Percentiles rank a stretch among this genome's conserved stretches.
Evolutionary conservation across 768 basidiomycete genomes (phyloP).

Genomic region (Neoboletus subvelutipes): DNA sequence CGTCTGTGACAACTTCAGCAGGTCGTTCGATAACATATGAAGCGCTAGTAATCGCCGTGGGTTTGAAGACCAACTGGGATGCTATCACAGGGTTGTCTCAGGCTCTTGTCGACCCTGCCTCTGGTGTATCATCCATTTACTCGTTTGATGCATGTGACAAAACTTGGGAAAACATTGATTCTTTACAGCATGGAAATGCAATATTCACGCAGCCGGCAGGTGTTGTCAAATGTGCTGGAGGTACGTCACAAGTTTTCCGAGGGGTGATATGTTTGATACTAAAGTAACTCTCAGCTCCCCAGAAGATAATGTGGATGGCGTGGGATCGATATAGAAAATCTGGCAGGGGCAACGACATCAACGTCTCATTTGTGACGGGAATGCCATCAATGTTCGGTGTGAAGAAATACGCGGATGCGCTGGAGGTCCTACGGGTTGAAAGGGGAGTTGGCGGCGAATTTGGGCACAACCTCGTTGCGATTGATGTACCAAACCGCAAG

Average conservation of each 20-base stretch:
- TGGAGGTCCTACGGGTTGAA: constrained; percentile 71
- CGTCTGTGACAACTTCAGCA: constrained; percentile 67
- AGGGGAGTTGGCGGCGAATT: constrained; percentile 83
- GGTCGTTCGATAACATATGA: constrained; percentile 80
- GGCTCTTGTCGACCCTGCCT: constrained; percentile 73
- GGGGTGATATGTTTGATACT: constrained; percentile 1
- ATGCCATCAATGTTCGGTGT: constrained; percentile 97
- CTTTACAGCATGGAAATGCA: constrained; percentile 73
- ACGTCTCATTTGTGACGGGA: constrained; percentile 81
- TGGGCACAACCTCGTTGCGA: constrained; percentile 74
- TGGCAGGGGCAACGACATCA: constrained; percentile 53
- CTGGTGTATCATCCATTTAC: constrained; percentile 91
- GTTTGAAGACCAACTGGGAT: constrained; percentile 84
- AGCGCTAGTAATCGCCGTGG: constrained; percentile 83
- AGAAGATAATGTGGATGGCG: constrained; percentile 97
- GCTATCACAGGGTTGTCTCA: constrained; percentile 68
- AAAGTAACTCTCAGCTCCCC: constrained; percentile 54
- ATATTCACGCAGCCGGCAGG: constrained; percentile 96
- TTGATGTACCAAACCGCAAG: constrained; percentile 67
- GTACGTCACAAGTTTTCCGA: constrained; percentile 35
- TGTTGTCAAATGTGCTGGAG: constrained; percentile 91
- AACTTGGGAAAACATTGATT: constrained; percentile 79
- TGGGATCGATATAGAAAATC: constrained; percentile 78
- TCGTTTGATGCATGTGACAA: constrained; percentile 89
- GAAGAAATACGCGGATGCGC: constrained; percentile 90